Evolutionary conservation across 345 rosid species (phyloP).

Genomic region (Linum trigynum): DNA sequence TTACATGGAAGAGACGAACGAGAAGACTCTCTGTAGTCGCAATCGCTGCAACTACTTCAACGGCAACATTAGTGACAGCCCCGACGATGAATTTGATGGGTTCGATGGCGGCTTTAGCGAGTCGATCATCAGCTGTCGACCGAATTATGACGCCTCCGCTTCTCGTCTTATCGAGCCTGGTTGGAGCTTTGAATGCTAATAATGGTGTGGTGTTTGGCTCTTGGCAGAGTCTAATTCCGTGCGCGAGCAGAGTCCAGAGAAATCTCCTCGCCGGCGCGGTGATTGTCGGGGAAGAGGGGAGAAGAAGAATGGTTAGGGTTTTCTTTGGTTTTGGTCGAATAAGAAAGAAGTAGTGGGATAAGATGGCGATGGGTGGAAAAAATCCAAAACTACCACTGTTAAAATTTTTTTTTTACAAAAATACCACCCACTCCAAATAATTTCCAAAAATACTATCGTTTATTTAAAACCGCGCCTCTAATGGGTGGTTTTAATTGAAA

Average conservation of each 20-base stretch:
- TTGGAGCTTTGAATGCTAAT: conserved; percentile 1
- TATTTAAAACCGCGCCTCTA: too few relatives aligned
- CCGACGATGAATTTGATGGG: conserved; percentile 70
- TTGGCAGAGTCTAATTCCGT: conserved; percentile 59
- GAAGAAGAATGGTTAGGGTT: too few relatives aligned
- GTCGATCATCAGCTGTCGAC: conserved; percentile 27
- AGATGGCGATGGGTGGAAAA: too few relatives aligned
- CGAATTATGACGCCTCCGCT: conserved; percentile 29
- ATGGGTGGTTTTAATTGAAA: too few relatives aligned
- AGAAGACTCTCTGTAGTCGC: conserved; percentile 55
- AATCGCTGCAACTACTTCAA: conserved; percentile 92
- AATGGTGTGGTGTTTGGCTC: not conserved
- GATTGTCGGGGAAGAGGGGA: conserved; percentile 64
- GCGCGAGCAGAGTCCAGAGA: conserved; percentile 59
- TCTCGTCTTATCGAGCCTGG: not conserved
- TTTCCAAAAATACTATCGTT: too few relatives aligned
- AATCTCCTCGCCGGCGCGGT: conserved; percentile 79
- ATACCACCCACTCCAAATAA: too few relatives aligned
- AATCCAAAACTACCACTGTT: too few relatives aligned
- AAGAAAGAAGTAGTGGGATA: too few relatives aligned
- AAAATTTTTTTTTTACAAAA: too few relatives aligned
- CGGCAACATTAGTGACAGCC: conserved; percentile 61
- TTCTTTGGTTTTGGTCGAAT: too few relatives aligned
- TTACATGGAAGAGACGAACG: conserved; percentile 74
- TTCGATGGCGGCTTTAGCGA: conserved; percentile 35